A percentile compares a stretch with the other conserved stretches of the same genome.
phyloP scores from a whole-genome alignment of 805 yeast genomes.

The Lachancea fermentati region DNA sequence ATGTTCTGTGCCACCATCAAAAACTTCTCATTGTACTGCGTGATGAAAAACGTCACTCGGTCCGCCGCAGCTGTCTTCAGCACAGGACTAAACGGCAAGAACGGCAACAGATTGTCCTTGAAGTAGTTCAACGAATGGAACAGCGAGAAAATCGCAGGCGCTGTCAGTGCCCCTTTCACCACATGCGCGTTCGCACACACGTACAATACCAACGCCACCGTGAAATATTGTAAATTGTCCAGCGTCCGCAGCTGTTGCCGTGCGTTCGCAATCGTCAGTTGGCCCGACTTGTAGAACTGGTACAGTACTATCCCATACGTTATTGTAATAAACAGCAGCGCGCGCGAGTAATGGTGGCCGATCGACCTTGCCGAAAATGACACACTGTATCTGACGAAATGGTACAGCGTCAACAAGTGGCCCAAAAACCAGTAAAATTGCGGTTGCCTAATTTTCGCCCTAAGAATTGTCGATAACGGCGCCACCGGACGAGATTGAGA shows the following conservation, averaged over 20 bases:
- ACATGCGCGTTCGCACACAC: slow-evolving; percentile 40
- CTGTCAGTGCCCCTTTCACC: slow-evolving; percentile 46
- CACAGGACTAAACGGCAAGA: slow-evolving; percentile 34
- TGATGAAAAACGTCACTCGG: slow-evolving; percentile 31
- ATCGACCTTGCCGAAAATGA: slow-evolving; percentile 37
- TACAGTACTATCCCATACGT: slow-evolving; percentile 60
- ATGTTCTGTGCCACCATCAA: slow-evolving; percentile 41
- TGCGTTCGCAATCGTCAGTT: slow-evolving; percentile 34
- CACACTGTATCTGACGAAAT: slow-evolving; percentile 36
- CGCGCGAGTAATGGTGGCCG: slow-evolving; percentile 35
- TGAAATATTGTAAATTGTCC: slow-evolving; percentile 61
- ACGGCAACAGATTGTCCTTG: slow-evolving; percentile 49
- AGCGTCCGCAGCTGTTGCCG: slow-evolving; percentile 27
- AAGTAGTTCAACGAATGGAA: slow-evolving; percentile 61
- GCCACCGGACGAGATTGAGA: slow-evolving; percentile 13
- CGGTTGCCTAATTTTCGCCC: slow-evolving; percentile 37
- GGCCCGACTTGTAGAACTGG: slow-evolving; percentile 46
- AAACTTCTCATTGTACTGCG: slow-evolving; percentile 39
- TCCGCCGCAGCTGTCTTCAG: slow-evolving; percentile 27
- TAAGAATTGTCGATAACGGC: slow-evolving; percentile 19
- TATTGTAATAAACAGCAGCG: slow-evolving; percentile 47
- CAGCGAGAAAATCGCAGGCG: slow-evolving; percentile 56
- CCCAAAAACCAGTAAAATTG: slow-evolving; percentile 71
- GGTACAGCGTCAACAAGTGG: slow-evolving; percentile 44
- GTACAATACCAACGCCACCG: slow-evolving; percentile 37